Conservation (phyloP, 108 stramenopile species). For the Nitzschia inconspicua region DNA sequence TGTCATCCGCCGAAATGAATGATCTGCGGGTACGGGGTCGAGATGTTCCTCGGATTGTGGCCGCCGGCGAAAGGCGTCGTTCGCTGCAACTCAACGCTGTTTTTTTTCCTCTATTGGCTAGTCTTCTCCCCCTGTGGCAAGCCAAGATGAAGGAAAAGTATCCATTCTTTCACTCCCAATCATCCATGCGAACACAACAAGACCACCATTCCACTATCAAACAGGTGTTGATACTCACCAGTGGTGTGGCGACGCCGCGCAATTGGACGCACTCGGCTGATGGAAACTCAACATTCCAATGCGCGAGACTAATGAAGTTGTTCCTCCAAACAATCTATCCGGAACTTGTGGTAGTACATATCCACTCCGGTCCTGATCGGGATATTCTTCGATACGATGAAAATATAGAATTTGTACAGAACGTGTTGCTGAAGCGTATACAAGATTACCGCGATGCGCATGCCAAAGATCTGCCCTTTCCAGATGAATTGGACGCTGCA, state of each 20-base stretch:
- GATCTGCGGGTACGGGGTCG: constrained; percentile 65
- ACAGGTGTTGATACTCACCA: constrained; percentile 82
- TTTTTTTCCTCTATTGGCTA: constrained; percentile 89
- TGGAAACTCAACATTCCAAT: constrained; percentile 85
- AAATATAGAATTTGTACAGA: constrained; percentile 92
- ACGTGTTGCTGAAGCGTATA: constrained; percentile 83
- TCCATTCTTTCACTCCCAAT: constrained; percentile 22
- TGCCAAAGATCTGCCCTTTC: constrained; percentile 39
- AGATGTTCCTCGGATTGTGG: constrained; percentile 44
- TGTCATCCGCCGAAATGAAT: constrained; percentile 36
- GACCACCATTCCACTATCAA: constrained; percentile 24
- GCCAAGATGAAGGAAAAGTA: constrained; percentile 54
- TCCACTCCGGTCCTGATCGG: constrained; percentile 87
- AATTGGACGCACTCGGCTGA: constrained; percentile 78
- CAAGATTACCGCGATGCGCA: constrained; percentile 85
- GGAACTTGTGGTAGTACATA: constrained; percentile 67
- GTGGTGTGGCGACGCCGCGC: constrained; percentile 88
- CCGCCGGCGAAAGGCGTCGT: neutral
- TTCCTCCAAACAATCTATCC: constrained; percentile 68
- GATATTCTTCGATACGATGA: constrained; percentile 96
- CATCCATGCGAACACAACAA: too few species aligned
- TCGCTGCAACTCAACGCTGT: constrained; percentile 60
- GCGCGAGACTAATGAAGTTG: constrained; percentile 79
- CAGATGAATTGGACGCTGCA: constrained; percentile 15
- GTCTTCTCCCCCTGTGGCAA: constrained; percentile 81